Percentiles rank a stretch among this genome's conserved stretches.
phyloP scores from a whole-genome alignment of 345 rosid species.

The Corchorus olitorius region DNA sequence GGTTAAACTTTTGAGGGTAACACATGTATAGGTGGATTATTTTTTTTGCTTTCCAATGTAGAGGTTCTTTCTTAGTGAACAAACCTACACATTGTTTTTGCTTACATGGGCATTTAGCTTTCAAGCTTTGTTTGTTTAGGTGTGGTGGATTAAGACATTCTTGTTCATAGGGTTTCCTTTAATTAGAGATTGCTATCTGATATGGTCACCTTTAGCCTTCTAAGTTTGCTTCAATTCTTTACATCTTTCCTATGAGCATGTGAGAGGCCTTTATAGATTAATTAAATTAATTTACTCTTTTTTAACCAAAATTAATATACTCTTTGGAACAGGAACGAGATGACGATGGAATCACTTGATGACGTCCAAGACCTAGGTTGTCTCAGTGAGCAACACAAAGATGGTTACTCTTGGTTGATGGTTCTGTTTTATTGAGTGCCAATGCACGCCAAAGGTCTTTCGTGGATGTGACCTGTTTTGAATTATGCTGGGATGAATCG shows the following conservation, averaged over 20 bases:
- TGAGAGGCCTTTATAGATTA: neutral
- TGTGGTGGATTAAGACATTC: no score
- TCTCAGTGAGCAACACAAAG: neutral
- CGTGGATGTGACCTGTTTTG: neutral
- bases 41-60: neutral
- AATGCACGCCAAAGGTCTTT: slow-evolving; percentile 16
- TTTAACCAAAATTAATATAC: neutral
- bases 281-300: neutral
- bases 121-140: neutral
- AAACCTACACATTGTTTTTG: neutral
- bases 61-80: neutral
- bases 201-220: neutral
- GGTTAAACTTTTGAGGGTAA: neutral
- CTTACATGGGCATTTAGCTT: neutral
- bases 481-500: neutral
- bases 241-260: neutral
- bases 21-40: neutral
- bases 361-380: neutral
- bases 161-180: neutral
- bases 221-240: neutral
- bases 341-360: neutral
- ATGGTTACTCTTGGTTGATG: neutral
- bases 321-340: neutral
- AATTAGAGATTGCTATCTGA: neutral
- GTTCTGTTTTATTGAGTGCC: neutral